phyloP scores from a whole-genome alignment of 495 filamentous ascomycete genomes.

The Podospora tetraspora region DNA sequence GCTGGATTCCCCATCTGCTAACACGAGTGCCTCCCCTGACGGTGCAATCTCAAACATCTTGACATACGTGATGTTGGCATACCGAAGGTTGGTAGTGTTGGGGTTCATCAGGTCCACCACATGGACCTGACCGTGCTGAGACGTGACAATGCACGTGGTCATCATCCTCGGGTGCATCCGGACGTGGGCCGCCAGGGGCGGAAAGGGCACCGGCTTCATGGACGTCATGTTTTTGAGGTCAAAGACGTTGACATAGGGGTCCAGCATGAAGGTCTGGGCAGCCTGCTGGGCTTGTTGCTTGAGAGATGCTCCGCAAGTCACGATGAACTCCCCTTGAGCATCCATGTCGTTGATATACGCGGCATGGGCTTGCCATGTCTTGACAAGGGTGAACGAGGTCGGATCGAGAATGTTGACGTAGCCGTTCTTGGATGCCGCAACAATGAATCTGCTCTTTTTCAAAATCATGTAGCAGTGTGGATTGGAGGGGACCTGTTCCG shows the following conservation, averaged over 20 bases:
- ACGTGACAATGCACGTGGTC: conserved; percentile 85
- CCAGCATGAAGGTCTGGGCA: conserved; percentile 58
- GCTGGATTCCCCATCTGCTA: conserved; percentile 71
- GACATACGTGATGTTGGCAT: conserved; percentile 64
- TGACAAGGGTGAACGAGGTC: conserved; percentile 66
- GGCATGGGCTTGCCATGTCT: conserved; percentile 81
- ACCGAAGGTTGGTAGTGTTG: conserved; percentile 81
- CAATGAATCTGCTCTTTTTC: conserved; percentile 84
- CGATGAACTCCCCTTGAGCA: conserved; percentile 80
- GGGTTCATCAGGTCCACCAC: conserved; percentile 94
- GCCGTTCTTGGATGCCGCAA: conserved; percentile 81
- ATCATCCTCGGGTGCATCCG: conserved; percentile 92
- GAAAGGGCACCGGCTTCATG: conserved; percentile 85
- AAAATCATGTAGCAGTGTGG: conserved; percentile 82
- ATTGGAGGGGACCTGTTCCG: conserved; percentile 56
- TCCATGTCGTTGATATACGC: conserved; percentile 92
- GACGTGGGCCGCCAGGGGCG: conserved; percentile 83
- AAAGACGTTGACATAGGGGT: conserved; percentile 89
- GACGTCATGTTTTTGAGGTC: conserved; percentile 82
- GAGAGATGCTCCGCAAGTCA: conserved; percentile 90
- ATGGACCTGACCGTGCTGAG: conserved; percentile 85
- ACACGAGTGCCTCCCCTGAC: conserved; percentile 80
- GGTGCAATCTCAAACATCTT: conserved; percentile 81
- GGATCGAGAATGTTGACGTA: conserved; percentile 81
- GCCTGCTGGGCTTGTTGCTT: conserved; percentile 46